phyloP scores from a whole-genome alignment of 1,139 yeast genomes.

The Candida sanyaensis region DNA sequence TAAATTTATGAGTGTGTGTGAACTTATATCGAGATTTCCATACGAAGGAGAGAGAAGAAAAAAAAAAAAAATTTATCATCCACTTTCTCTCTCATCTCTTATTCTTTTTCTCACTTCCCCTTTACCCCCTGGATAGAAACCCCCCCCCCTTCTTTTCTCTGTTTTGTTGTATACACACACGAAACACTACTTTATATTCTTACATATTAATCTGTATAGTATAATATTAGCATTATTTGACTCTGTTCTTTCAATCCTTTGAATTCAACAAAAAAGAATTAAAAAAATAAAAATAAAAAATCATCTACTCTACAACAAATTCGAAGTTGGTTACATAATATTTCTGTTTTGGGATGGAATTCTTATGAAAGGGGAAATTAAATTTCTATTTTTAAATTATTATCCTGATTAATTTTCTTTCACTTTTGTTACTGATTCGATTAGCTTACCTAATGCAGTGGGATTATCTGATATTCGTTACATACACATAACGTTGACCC shows the following conservation, averaged over 20 bases:
- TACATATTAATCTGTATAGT: too few species aligned
- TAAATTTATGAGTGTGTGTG: background rate
- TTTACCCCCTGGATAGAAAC: too few species aligned
- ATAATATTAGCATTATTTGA: too few species aligned
- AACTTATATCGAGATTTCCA: background rate
- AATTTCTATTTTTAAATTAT: background rate
- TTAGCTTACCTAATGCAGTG: background rate
- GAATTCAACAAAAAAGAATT: too few species aligned
- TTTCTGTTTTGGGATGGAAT: constrained; percentile 1
- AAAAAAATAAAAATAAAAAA: background rate
- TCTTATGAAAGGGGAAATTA: constrained; percentile 1
- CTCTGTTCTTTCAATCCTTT: too few species aligned
- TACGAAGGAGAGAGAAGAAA: too few species aligned
- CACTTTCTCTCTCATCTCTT: too few species aligned
- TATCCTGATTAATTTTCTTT: background rate
- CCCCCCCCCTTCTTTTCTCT: too few species aligned
- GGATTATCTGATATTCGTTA: background rate
- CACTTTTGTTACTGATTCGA: background rate
- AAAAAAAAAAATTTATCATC: too few species aligned
- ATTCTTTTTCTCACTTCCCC: too few species aligned
- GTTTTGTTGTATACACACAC: too few species aligned
- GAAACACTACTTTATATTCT: too few species aligned
- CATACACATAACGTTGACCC: background rate
- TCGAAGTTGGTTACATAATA: background rate
- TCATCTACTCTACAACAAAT: background rate